Percentiles rank a stretch among this genome's conserved stretches.
These are phyloP conservation scores for Calocybe cyanea DNA, from an alignment of 768 basidiomycete genomes.

Conservation along the genomic window DNA sequence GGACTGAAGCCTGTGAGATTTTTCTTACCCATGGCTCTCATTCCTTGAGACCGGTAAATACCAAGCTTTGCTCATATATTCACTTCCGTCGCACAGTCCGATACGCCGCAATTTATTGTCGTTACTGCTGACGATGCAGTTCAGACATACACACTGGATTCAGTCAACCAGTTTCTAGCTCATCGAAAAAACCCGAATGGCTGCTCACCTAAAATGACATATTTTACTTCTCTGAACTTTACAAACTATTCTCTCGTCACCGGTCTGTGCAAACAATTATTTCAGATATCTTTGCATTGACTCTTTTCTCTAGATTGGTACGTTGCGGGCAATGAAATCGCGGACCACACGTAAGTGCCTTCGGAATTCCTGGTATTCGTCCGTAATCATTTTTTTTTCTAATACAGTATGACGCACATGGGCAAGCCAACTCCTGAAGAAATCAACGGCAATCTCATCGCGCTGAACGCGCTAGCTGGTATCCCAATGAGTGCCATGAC, in stretches of 20 bases:
- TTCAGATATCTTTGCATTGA: not conserved
- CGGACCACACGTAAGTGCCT: conserved; percentile 62
- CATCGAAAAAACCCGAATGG: conserved; percentile 76
- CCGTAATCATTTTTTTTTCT: not conserved
- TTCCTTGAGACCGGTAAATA: not conserved
- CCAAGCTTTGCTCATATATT: not conserved
- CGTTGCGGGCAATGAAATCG: conserved; percentile 81
- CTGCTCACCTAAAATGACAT: conserved; percentile 73
- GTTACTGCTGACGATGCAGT: conserved; percentile 78
- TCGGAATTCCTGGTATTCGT: not conserved
- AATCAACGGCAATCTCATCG: conserved; percentile 75
- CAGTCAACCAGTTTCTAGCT: conserved; percentile 71
- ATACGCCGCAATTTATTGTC: conserved; percentile 64
- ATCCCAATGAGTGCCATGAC: conserved; percentile 61
- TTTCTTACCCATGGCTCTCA: too few species aligned
- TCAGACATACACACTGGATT: conserved; percentile 71
- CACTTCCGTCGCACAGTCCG: conserved; percentile 31
- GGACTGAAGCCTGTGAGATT: conserved; percentile 58
- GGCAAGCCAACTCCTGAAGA: conserved; percentile 59
- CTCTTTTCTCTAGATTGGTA: conserved; percentile 53
- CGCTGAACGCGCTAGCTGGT: conserved; percentile 73
- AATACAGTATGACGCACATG: conserved; percentile 70
- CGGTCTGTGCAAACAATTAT: conserved; percentile 23
- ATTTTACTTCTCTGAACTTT: conserved; percentile 66
- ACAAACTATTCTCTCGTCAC: conserved; percentile 77